These are phyloP conservation scores for Oryza officinalis DNA, from an alignment of 176 grass and related monocot genomes.

Conservation along the genomic window DNA sequence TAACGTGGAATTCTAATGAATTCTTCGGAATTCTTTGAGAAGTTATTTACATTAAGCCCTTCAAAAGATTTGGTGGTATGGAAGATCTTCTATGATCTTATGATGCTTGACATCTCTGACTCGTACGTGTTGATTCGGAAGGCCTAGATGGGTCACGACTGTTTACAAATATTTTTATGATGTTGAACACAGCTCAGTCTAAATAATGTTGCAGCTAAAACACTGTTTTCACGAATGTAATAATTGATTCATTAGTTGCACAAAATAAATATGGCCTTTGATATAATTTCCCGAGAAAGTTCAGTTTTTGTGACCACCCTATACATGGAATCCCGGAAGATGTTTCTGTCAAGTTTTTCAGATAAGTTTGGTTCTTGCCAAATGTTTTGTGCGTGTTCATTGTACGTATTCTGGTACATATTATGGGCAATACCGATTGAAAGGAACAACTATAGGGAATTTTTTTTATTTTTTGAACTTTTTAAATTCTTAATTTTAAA, in stretches of 20 bases:
- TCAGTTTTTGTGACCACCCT: slow-evolving; percentile 1
- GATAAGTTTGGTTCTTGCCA: background rate
- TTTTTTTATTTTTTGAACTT: too few relatives aligned
- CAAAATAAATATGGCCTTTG: background rate
- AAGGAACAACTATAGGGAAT: background rate
- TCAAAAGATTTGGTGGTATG: background rate
- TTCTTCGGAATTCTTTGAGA: background rate
- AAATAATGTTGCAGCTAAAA: background rate
- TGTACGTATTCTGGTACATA: background rate
- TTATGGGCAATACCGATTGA: background rate
- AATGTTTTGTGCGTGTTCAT: background rate
- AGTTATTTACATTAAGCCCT: background rate
- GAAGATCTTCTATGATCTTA: background rate
- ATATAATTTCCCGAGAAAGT: background rate
- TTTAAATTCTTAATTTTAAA: too few relatives aligned
- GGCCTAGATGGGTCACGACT: background rate
- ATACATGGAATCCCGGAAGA: background rate
- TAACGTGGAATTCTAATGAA: background rate
- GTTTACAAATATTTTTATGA: background rate
- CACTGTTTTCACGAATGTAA: background rate
- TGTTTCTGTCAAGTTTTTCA: background rate
- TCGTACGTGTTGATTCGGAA: background rate
- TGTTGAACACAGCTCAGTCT: background rate
- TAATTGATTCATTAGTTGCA: background rate
- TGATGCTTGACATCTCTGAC: background rate